Evolutionary conservation across 495 filamentous ascomycete genomes (phyloP).

Genomic region (Arthonia radiata): DNA sequence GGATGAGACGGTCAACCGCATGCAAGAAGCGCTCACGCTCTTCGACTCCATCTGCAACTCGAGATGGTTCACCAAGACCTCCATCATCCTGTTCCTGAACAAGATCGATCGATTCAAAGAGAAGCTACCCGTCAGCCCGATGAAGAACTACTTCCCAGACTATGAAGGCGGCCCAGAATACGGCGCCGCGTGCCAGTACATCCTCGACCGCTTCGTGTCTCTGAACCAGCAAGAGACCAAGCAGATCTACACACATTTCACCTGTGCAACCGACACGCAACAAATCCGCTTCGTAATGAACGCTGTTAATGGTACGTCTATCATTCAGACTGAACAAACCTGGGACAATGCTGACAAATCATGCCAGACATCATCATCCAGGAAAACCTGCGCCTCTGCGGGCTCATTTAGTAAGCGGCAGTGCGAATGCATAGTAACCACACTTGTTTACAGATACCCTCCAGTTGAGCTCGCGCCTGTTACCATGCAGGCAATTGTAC

Average conservation of each 20-base stretch:
- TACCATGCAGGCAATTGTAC: no score
- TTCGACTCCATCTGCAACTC: conserved; percentile 99
- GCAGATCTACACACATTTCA: conserved; percentile 99
- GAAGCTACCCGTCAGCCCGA: conserved; percentile 84
- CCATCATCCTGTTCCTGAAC: conserved; percentile 98
- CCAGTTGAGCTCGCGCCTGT: no score
- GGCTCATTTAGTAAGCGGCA: conserved; percentile 49
- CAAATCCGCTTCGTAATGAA: conserved; percentile 99
- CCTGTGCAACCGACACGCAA: conserved; percentile 90
- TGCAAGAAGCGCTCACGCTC: conserved; percentile 93
- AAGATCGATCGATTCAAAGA: conserved; percentile 99
- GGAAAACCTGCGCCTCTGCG: conserved; percentile 94
- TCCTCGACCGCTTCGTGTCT: conserved; percentile 88
- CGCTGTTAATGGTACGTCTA: conserved; percentile 73
- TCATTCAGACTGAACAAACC: not conserved
- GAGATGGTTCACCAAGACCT: conserved; percentile 97
- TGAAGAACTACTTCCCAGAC: conserved; percentile 99
- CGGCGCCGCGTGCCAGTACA: conserved; percentile 82
- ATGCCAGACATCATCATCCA: conserved; percentile 91
- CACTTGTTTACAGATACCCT: no score
- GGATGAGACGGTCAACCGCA: conserved; percentile 87
- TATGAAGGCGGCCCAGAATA: conserved; percentile 91
- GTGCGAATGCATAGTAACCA: not conserved
- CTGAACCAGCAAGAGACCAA: conserved; percentile 97
- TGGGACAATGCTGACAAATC: conserved; percentile 5